A percentile compares a stretch with the other conserved stretches of the same genome.
Evolutionary conservation across 768 basidiomycete species (phyloP).

Genomic region (Daedalea quercina): DNA sequence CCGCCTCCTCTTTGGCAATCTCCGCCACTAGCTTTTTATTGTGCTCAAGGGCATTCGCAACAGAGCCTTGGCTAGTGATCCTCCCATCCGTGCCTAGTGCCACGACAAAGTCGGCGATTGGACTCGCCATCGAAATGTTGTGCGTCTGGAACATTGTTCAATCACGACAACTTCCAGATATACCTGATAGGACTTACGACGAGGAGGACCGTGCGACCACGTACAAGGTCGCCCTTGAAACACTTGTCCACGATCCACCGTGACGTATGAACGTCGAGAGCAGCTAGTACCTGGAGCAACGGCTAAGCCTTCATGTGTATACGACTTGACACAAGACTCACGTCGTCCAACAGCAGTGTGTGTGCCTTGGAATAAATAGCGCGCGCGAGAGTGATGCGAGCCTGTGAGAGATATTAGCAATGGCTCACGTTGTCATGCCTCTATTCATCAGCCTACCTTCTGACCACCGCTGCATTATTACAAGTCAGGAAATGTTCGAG

Average conservation of each 20-base stretch:
- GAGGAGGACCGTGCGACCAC: constrained; percentile 43
- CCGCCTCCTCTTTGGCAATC: constrained; percentile 15
- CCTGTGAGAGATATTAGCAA: constrained; percentile 22
- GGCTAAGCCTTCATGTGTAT: neutral
- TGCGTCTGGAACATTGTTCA: constrained; percentile 32
- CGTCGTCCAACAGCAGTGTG: constrained; percentile 67
- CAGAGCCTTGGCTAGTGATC: constrained; percentile 40
- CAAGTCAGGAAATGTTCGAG: constrained; percentile 12
- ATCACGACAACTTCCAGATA: too few relatives aligned
- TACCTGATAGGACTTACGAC: constrained; percentile 31
- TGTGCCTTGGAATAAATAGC: constrained; percentile 55
- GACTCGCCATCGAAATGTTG: constrained; percentile 44
- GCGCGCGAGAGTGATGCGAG: constrained; percentile 39
- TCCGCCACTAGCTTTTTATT: constrained; percentile 29
- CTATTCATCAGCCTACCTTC: constrained; percentile 23
- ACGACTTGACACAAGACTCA: constrained; percentile 18
- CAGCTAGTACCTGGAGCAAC: constrained; percentile 31
- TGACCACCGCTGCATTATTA: constrained; percentile 33
- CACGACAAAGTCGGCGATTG: constrained; percentile 52
- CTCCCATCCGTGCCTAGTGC: constrained; percentile 49
- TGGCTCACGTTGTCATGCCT: neutral
- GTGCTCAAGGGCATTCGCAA: constrained; percentile 39
- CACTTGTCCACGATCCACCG: constrained; percentile 45
- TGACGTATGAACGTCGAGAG: constrained; percentile 47
- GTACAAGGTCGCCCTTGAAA: constrained; percentile 40